Evolutionary conservation across 1,284 basidiomycete species (phyloP).

Genomic region (Volvariella surrecta): DNA sequence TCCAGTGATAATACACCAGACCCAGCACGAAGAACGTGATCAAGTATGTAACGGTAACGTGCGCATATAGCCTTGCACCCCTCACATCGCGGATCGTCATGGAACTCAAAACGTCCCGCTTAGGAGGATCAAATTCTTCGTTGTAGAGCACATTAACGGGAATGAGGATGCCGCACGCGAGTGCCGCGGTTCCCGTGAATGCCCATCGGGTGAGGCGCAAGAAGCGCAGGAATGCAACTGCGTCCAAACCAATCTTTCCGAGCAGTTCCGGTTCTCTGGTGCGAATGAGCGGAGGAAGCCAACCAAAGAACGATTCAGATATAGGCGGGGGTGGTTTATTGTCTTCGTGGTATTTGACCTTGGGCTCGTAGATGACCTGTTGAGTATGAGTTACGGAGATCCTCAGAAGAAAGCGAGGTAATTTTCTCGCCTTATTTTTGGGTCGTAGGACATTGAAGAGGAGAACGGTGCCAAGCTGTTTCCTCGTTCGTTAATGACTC

Average conservation of each 20-base stretch:
- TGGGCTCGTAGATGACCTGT: slow-evolving; percentile 70
- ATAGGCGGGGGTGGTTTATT: slow-evolving; percentile 76
- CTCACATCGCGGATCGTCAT: slow-evolving; percentile 73
- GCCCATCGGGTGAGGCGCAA: slow-evolving; percentile 79
- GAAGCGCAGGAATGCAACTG: slow-evolving; percentile 91
- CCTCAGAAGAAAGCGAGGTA: background rate
- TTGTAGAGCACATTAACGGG: slow-evolving; percentile 70
- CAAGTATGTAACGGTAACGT: slow-evolving; percentile 69
- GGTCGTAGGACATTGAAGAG: slow-evolving; percentile 75
- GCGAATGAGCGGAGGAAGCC: slow-evolving; percentile 82
- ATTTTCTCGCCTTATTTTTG: slow-evolving; percentile 55
- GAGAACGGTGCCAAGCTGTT: slow-evolving; percentile 51
- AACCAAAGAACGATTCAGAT: slow-evolving; percentile 76
- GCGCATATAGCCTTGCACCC: slow-evolving; percentile 63
- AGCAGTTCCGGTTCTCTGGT: slow-evolving; percentile 85
- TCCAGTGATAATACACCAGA: slow-evolving; percentile 69
- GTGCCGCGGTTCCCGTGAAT: slow-evolving; percentile 59
- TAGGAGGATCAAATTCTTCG: slow-evolving; percentile 14
- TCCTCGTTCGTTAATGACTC: slow-evolving; percentile 4
- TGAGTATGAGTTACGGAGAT: background rate
- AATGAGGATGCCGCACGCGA: slow-evolving; percentile 74
- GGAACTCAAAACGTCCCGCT: slow-evolving; percentile 60
- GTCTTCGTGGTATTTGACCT: slow-evolving; percentile 82
- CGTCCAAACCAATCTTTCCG: slow-evolving; percentile 89
- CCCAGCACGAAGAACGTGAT: slow-evolving; percentile 61